Conservation (phyloP, 345 rosid species). For the Anastatica hierochuntica region DNA sequence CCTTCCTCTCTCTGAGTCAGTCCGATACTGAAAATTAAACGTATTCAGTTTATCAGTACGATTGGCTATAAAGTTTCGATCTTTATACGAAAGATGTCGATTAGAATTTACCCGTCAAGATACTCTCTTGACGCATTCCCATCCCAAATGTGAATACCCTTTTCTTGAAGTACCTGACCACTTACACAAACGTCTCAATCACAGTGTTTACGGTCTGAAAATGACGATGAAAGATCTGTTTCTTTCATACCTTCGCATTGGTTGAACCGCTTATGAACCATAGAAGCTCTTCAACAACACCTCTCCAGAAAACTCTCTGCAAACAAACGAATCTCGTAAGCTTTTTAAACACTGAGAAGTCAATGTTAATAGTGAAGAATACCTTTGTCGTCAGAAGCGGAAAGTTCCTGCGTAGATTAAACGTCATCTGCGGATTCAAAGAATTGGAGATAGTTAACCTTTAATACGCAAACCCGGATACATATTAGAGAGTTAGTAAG, state of each 20-base stretch:
- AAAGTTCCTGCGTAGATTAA: slow-evolving; percentile 71
- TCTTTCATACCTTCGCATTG: slow-evolving; percentile 67
- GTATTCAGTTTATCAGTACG: background rate
- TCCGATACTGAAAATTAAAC: slow-evolving; percentile 51
- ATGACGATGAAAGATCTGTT: background rate
- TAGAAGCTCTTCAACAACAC: slow-evolving; percentile 92
- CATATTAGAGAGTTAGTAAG: background rate
- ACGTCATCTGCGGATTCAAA: slow-evolving; percentile 51
- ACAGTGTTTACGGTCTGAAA: background rate
- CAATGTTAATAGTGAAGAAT: slow-evolving; percentile 5
- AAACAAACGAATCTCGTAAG: slow-evolving; percentile 13
- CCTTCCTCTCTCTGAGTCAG: slow-evolving; percentile 80
- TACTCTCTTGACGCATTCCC: slow-evolving; percentile 89
- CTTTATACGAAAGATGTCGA: background rate
- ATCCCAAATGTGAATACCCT: slow-evolving; percentile 91
- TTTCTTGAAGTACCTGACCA: slow-evolving; percentile 85
- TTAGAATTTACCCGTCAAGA: slow-evolving; percentile 57
- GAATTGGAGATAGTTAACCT: slow-evolving; percentile 4
- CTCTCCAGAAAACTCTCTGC: slow-evolving; percentile 97
- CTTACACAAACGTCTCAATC: background rate
- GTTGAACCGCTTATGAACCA: slow-evolving; percentile 99
- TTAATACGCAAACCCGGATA: background rate
- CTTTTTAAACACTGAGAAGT: background rate
- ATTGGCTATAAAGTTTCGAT: background rate
- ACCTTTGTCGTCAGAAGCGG: slow-evolving; percentile 96